Base-by-base conservation (phyloP, 768 basidiomycete genomes). In the Sporobolomyces pararoseus region DNA sequence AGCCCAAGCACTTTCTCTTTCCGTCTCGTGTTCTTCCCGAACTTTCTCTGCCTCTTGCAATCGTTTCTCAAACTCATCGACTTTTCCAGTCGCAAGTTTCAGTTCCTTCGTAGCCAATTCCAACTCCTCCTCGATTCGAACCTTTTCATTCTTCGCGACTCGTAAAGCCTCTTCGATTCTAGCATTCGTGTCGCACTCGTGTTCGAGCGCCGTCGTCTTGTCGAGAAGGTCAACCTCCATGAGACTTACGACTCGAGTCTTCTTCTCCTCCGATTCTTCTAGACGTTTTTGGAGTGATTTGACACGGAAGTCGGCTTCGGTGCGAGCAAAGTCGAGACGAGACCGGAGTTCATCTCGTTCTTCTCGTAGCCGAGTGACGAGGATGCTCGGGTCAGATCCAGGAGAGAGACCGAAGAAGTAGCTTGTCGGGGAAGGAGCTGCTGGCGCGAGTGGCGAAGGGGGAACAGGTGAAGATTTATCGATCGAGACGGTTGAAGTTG, bases 331-430 rank as follows among this genome's bases (percentile, higher is more conserved):
- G 52, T 73, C 67, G 59, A 73, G 71, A 0, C 67, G 67, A 0
- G 17, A 27, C 3, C 71, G 71, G 19, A 73, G 60, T 25, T 68
- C 67, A 54, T 73, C 67, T 29, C 71, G 66, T 59, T 73, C 71
- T 32, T 73, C 71, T 17, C 71, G 71, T 3, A 73, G 67, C 17
- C 71, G 71, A 23, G 34, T 1, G 52, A 73, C 29, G 39, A 73
- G 67, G 53, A 65, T 32, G 5, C 27, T 32, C 7, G 61, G 63
- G 39, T 70, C 68, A 44, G 68, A 4, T 1, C 44, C 37, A 39
- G 68, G 63, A 1, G 63, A 61, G 51, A 61, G 29, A 21, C 58
- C 46, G 52, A 70, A 61, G 1, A 52, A 68, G n/a, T 16, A 44
- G 42, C 23, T 54, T 19, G 34, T 47, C 29, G 55, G 52, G 6